Conservation (phyloP, 345 rosid genomes). For the Theobroma cacao region DNA sequence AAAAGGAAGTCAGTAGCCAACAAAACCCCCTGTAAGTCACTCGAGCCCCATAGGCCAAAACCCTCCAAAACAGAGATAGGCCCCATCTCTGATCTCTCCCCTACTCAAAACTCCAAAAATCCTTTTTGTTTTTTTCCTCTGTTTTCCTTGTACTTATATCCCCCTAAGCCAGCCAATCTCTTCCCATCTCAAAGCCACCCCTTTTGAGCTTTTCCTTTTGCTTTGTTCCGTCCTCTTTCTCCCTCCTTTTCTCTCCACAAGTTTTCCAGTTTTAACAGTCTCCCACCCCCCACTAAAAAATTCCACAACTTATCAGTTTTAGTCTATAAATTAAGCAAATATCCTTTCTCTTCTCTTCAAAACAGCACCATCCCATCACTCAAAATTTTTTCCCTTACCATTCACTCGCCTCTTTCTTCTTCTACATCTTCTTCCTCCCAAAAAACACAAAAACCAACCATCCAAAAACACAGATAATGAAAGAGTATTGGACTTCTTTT, state of each 20-base stretch:
- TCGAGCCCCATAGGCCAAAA: conserved; percentile 14
- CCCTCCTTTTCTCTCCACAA: not conserved
- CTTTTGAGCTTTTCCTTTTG: not conserved
- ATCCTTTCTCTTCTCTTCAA: conserved; percentile 7
- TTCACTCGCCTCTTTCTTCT: not conserved
- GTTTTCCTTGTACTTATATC: conserved; percentile 27
- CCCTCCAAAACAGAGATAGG: conserved; percentile 14
- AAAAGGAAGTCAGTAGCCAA: conserved; percentile 14
- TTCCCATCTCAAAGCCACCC: not conserved
- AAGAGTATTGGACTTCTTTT: conserved; percentile 77
- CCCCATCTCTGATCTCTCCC: conserved; percentile 30
- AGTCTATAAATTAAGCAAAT: conserved; percentile 10
- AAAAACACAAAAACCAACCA: not conserved
- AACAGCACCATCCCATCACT: not conserved
- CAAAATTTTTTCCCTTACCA: not conserved
- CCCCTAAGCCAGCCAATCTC: conserved; percentile 1
- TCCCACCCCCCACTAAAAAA: not conserved
- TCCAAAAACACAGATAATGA: conserved; percentile 33
- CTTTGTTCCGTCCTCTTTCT: conserved; percentile 14
- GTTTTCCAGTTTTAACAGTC: conserved; percentile 1
- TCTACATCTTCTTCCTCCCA: conserved; percentile 1
- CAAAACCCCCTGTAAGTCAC: conserved; percentile 36
- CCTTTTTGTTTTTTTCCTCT: conserved; percentile 17
- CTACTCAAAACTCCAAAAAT: conserved; percentile 23
- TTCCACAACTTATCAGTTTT: not conserved